Base-by-base conservation (phyloP, 495 filamentous ascomycete genomes). In the Rhizodiscina lignyota region DNA sequence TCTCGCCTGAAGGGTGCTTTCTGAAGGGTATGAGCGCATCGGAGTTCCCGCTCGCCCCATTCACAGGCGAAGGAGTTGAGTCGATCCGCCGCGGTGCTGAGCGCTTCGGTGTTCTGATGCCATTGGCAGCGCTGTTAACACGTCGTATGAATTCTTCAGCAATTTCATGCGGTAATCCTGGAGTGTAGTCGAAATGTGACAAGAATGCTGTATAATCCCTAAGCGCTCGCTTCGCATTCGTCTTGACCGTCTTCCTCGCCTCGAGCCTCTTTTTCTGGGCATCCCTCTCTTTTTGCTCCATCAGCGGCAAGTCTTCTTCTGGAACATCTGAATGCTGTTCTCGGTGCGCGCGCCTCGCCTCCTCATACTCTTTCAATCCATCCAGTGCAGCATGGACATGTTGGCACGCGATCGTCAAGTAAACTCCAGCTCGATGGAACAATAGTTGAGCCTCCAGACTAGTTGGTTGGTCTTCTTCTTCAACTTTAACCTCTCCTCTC, bases 371-470 rank as follows among this genome's bases (percentile, higher is more conserved):
- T n/a, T n/a, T n/a, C n/a, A n/a, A n/a, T 5, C 51, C 52, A 37
- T 61, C 53, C 17, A 79, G 53, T 6, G 70, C 64, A 21, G 52
- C 51, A 45, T 73, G 59, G 32, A 83, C 66, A 41, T 72, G 59
- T 32, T 72, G 64, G 43, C 68, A 74, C 15, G 80, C 80, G 44
- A 83, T 62, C 2, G 68, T 71, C 18, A 86, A 59, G 44, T 82
- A 79, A 15, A 74, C 72, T n/a, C 73, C 70, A 0, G 74, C 80
- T 6, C 80, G 68, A 36, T 85, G 80, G 46, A 86, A 85, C 2
- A 81, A 59, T 4, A 86, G 52, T 44, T 85, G 79, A 22, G 64
- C 64, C 45, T 84, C 79, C 21, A 80, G 51, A 48, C 78, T 79
- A 38, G 62, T 73, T 18, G 80, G 80, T 34, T 81, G 76, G 16